Base-by-base conservation (phyloP, 805 yeast genomes). In the Yamadazyma philogaea region DNA sequence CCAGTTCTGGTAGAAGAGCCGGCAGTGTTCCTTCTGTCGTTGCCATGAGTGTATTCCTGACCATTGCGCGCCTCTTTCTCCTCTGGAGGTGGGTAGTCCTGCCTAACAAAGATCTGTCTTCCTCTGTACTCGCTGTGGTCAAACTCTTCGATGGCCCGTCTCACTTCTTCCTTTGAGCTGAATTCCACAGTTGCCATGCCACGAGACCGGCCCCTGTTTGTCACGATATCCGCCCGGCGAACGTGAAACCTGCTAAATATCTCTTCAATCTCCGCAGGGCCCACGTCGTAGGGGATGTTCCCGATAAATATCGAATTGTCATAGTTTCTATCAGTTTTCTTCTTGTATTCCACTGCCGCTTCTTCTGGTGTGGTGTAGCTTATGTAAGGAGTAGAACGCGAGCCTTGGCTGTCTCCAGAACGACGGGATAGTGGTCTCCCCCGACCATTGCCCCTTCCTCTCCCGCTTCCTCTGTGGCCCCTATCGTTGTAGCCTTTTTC, bases 171-270 rank as follows among this genome's bases (percentile, higher is more conserved):
- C 46, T 72, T 72, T 44, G 70, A 69, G 10, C 79, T 69, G 55
- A 83, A 90, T 62, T 89, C 96, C 32, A 89, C 96, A 18, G 96
- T 87, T 31, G 90, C 91, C 91, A 84, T 84, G 48, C 95, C 95
- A 65, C 91, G 74, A 57, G 88, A 83, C 55, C 84, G 84, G 43
- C 95, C 95, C 52, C 82, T 78, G 47, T 78, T 74, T 2, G 82
- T 81, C 34, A 88, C 83, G 40, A 90, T 82, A 60, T 89, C 96
- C 3, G 96, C 95, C 49, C 87, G 77, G 16, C 82, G 73, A 41
- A 89, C 84, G 21, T 72, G 76, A 50, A 62, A 66, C 18, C 58
- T 57, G n/a, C 70, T 64, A 61, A 85, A 85, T 48, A 75, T 70
- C 14, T 72, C 81, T 55, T 77, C 78, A 40, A 85, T 67, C 28